Evolutionary conservation across 148 eudicot species (phyloP).

Genomic region (Selenicereus undatus): DNA sequence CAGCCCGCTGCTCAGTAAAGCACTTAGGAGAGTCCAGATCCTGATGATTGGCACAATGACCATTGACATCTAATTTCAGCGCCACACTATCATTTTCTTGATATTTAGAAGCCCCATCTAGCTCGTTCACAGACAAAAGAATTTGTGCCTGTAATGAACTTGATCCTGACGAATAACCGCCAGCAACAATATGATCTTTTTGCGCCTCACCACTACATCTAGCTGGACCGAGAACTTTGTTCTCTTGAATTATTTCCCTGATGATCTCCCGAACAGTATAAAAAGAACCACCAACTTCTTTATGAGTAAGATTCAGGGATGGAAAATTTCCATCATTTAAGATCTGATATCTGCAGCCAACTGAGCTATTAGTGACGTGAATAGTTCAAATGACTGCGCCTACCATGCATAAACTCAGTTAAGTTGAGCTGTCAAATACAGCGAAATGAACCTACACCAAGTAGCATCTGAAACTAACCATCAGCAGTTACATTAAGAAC

Average conservation of each 20-base stretch:
- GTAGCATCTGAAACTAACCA: background rate
- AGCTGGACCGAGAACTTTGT: conserved; percentile 81
- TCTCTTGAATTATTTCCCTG: conserved; percentile 87
- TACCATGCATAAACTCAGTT: conserved; percentile 2
- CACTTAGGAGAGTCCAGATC: conserved; percentile 18
- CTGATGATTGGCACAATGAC: conserved; percentile 22
- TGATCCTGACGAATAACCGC: conserved; percentile 47
- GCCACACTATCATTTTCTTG: conserved; percentile 23
- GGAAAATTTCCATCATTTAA: conserved; percentile 75
- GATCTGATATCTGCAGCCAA: conserved; percentile 61
- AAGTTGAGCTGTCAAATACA: background rate
- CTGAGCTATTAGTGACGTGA: background rate
- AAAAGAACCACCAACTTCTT: conserved; percentile 97
- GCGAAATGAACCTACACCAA: background rate
- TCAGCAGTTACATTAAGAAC: background rate
- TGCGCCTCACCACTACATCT: conserved; percentile 38
- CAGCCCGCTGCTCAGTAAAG: conserved; percentile 4
- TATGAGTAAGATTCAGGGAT: conserved; percentile 74
- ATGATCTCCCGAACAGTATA: conserved; percentile 85
- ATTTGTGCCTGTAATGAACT: conserved; percentile 41
- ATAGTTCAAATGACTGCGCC: background rate
- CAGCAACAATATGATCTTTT: conserved; percentile 26
- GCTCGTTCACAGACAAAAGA: conserved; percentile 27
- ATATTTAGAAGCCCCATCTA: conserved; percentile 17
- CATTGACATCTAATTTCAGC: conserved; percentile 20